phyloP scores from a whole-genome alignment of 2,329 filamentous ascomycete species.

The Pseudocercospora vitis region DNA sequence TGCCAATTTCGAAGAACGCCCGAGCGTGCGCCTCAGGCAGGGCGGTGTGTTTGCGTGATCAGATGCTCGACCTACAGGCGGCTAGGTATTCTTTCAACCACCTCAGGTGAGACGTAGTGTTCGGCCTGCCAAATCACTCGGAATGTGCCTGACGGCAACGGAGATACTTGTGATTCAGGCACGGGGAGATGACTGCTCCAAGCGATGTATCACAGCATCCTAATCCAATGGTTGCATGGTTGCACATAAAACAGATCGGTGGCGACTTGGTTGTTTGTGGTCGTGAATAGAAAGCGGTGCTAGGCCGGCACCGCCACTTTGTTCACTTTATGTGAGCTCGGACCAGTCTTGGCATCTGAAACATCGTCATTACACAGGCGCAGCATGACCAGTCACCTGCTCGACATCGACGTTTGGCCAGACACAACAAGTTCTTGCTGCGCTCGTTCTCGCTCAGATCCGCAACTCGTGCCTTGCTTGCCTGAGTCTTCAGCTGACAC shows the following conservation, averaged over 20 bases:
- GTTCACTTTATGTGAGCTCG: neutral
- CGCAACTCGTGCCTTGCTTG: conserved; percentile 18
- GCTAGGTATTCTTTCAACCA: no score
- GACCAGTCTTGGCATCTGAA: neutral
- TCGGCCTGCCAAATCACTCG: neutral
- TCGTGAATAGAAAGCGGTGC: neutral
- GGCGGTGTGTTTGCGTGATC: conserved; percentile 18
- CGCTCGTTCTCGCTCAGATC: conserved; percentile 15
- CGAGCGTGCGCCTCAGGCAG: conserved; percentile 9
- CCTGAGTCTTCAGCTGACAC: conserved; percentile 28
- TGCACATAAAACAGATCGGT: neutral
- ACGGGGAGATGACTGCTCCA: neutral
- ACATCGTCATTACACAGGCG: conserved; percentile 11
- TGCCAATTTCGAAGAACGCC: conserved; percentile 6
- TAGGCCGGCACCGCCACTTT: conserved; percentile 7
- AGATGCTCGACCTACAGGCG: no score
- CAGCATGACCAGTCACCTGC: conserved; percentile 22
- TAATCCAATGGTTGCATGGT: neutral
- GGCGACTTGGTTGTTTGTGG: neutral
- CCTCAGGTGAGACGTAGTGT: neutral
- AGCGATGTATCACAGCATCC: neutral
- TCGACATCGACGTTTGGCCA: conserved; percentile 7
- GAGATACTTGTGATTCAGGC: conserved; percentile 2
- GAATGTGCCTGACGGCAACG: conserved; percentile 5
- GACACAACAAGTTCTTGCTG: conserved; percentile 7